Evolutionary conservation across 371 early-diverging fungal species (phyloP).

Genomic region (Phascolomyces articulosus): DNA sequence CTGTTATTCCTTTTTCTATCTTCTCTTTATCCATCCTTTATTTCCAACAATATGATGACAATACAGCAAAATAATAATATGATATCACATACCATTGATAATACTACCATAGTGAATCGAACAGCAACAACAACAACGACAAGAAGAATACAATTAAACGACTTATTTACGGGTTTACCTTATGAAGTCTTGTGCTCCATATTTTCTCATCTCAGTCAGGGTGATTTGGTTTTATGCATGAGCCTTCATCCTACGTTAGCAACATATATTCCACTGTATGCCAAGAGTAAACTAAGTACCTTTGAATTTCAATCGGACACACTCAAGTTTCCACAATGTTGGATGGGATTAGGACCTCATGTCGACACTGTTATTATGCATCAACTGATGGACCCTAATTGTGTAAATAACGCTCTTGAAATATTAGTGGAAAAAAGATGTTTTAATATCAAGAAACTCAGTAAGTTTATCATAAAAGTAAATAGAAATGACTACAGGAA

Average conservation of each 20-base stretch:
- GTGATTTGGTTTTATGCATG: neutral
- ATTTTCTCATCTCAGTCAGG: neutral
- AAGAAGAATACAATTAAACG: neutral
- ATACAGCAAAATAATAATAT: too few species aligned
- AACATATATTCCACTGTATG: neutral
- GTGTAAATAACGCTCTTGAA: neutral
- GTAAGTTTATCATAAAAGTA: neutral
- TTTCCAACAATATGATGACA: too few species aligned
- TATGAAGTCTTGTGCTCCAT: neutral
- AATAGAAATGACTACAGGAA: neutral
- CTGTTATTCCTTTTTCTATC: too few species aligned
- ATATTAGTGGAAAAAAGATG: neutral
- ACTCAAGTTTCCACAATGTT: neutral
- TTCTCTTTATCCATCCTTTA: too few species aligned
- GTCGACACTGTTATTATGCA: neutral
- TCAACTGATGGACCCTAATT: neutral
- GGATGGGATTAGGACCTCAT: neutral
- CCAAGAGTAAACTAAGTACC: neutral
- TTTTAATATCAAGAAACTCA: neutral
- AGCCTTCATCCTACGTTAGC: neutral
- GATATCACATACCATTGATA: too few species aligned
- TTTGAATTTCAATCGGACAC: neutral
- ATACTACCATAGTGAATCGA: too few species aligned
- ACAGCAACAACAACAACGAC: neutral
- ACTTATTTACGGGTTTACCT: neutral